phyloP scores from a whole-genome alignment of 768 basidiomycete genomes.

The Russula sp. region DNA sequence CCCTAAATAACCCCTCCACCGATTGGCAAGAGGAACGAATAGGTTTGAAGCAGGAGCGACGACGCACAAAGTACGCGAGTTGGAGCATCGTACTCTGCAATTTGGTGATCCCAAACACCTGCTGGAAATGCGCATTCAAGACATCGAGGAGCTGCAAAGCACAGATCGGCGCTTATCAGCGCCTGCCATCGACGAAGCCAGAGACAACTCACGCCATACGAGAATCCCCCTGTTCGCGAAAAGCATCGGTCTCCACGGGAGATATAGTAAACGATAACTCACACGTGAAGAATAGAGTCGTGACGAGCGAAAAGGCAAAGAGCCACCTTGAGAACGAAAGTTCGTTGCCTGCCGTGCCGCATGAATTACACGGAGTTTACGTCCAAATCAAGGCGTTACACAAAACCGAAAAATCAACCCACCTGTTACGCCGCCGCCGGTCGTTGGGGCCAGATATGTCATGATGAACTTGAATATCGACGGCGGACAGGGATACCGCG shows the following conservation, averaged over 20 bases:
- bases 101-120: constrained; percentile 61
- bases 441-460: not conserved
- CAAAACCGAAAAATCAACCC: not conserved
- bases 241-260: not conserved
- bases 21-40: not conserved
- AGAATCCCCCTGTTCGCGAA: constrained; percentile 50
- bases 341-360: constrained; percentile 4
- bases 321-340: constrained; percentile 33
- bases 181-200: not conserved
- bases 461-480: not conserved
- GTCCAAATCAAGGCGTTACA: not conserved
- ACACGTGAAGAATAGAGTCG: constrained; percentile 73
- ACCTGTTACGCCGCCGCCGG: not conserved
- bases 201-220: constrained; percentile 48
- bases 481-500: no score
- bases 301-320: constrained; percentile 62
- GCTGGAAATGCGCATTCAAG: constrained; percentile 68
- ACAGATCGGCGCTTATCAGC: constrained; percentile 25
- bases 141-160: constrained; percentile 55
- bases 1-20: constrained; percentile 34
- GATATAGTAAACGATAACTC: constrained; percentile 20
- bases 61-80: constrained; percentile 58
- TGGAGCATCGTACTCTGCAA: constrained; percentile 71
- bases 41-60: not conserved
- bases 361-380: not conserved